Evolutionary conservation across 2,329 filamentous ascomycete genomes (phyloP).

Genomic region (Dothistroma septosporum): DNA sequence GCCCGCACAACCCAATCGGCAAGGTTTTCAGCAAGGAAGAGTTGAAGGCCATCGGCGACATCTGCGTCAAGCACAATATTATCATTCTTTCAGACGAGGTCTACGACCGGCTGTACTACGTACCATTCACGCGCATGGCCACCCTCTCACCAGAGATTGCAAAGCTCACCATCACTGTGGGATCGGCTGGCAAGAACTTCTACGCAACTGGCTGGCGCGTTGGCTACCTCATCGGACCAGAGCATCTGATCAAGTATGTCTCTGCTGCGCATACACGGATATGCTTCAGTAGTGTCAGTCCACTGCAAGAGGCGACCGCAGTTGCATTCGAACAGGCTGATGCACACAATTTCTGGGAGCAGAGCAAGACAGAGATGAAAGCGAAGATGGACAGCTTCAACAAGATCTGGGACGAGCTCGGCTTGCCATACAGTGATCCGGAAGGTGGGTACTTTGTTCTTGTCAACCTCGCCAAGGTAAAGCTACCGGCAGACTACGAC

Average conservation of each 20-base stretch:
- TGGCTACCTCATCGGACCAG: conserved; percentile 87
- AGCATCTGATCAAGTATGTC: conserved; percentile 85
- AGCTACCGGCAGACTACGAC: conserved; percentile 74
- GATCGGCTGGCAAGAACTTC: conserved; percentile 96
- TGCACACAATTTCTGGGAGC: conserved; percentile 78
- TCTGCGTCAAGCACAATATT: conserved; percentile 89
- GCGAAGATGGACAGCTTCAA: conserved; percentile 84
- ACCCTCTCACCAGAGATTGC: conserved; percentile 89
- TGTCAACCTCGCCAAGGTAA: conserved; percentile 85
- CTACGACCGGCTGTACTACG: conserved; percentile 92
- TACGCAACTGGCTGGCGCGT: conserved; percentile 97
- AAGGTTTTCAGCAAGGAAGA: conserved; percentile 89
- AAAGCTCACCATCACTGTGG: conserved; percentile 83
- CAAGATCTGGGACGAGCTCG: conserved; percentile 51
- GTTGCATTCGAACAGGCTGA: conserved; percentile 93
- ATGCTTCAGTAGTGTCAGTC: conserved; percentile 90
- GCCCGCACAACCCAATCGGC: conserved; percentile 89
- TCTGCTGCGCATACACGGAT: conserved; percentile 91
- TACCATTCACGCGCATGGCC: conserved; percentile 87
- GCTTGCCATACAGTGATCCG: conserved; percentile 71
- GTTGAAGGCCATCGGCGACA: conserved; percentile 74
- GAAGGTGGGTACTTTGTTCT: conserved; percentile 98
- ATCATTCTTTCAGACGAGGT: conserved; percentile 67
- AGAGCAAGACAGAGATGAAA: conserved; percentile 81
- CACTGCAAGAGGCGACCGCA: conserved; percentile 88